A percentile compares a stretch with the other conserved stretches of the same genome.
These are phyloP conservation scores for Phanerochaete sordida DNA, from an alignment of 768 basidiomycete species.

Conservation along the genomic window DNA sequence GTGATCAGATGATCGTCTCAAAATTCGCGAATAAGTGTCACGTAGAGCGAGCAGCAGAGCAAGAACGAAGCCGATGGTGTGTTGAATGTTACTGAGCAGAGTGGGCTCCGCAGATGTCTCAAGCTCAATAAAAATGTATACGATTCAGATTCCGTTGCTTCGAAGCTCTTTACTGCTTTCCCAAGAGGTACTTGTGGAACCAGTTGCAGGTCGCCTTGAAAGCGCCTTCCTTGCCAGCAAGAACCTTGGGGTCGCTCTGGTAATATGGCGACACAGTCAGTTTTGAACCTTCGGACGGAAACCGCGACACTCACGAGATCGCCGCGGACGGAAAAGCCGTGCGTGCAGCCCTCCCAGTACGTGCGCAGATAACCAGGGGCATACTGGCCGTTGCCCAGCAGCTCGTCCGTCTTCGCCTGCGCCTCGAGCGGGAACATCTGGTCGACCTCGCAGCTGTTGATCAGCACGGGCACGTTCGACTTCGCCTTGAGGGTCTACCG, in stretches of 20 bases:
- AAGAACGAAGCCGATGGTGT: too few relatives aligned
- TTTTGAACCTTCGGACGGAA: neutral
- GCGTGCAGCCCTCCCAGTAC: constrained; percentile 27
- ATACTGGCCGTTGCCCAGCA: constrained; percentile 36
- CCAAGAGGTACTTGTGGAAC: constrained; percentile 36
- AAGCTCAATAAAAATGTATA: too few relatives aligned
- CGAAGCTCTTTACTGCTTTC: too few relatives aligned
- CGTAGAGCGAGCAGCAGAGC: too few relatives aligned
- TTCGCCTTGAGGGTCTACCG: constrained; percentile 38
- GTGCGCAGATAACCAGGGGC: constrained; percentile 35
- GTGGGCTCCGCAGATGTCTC: too few relatives aligned
- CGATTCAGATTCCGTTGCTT: too few relatives aligned
- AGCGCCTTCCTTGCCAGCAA: constrained; percentile 61
- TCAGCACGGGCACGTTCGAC: constrained; percentile 56
- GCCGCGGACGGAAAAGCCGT: constrained; percentile 41
- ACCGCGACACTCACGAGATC: constrained; percentile 23
- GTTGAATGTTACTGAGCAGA: too few relatives aligned
- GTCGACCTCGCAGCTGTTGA: constrained; percentile 62
- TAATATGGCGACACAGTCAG: too few relatives aligned
- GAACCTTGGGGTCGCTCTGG: constrained; percentile 43
- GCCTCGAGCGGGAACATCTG: constrained; percentile 44
- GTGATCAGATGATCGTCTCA: too few relatives aligned
- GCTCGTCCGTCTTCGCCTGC: constrained; percentile 32
- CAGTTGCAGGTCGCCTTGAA: constrained; percentile 57
- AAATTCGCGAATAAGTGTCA: too few relatives aligned